These are phyloP conservation scores for Cercospora beticola DNA, from an alignment of 2,329 filamentous ascomycete genomes.

Conservation along the genomic window DNA sequence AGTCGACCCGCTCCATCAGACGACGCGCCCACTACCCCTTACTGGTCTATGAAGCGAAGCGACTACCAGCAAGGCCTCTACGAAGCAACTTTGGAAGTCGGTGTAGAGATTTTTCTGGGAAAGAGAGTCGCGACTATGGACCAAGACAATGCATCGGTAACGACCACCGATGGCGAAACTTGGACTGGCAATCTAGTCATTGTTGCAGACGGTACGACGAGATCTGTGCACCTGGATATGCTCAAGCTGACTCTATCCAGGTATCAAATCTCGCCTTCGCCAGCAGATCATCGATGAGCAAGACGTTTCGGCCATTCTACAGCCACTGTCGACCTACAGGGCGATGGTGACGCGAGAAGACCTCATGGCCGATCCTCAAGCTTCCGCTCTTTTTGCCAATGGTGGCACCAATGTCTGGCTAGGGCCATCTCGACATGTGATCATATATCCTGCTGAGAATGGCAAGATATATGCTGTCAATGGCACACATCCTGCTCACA, in stretches of 20 bases:
- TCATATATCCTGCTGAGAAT: slow-evolving; percentile 11
- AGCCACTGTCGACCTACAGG: slow-evolving; percentile 9
- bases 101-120: slow-evolving; percentile 4
- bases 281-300: slow-evolving; percentile 3
- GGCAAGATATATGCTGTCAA: slow-evolving; percentile 5
- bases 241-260: slow-evolving; percentile 3
- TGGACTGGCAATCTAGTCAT: slow-evolving; percentile 4
- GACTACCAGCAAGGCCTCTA: slow-evolving; percentile 12
- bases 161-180: slow-evolving; percentile 4
- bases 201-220: slow-evolving; percentile 5
- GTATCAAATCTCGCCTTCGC: slow-evolving; percentile 11
- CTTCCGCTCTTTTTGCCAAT: neutral
- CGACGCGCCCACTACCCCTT: neutral
- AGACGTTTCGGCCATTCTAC: slow-evolving; percentile 6
- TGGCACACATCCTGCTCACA: slow-evolving; percentile 8
- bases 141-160: slow-evolving; percentile 1
- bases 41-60: slow-evolving; percentile 11
- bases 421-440: slow-evolving; percentile 1
- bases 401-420: slow-evolving; percentile 9
- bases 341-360: slow-evolving; percentile 7
- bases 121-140: neutral
- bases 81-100: slow-evolving; percentile 1
- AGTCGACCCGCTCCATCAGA: neutral
- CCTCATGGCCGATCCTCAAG: neutral
- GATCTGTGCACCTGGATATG: neutral